Base-by-base conservation (phyloP, 2,329 filamentous ascomycete genomes). In the Alternaria panax region DNA sequence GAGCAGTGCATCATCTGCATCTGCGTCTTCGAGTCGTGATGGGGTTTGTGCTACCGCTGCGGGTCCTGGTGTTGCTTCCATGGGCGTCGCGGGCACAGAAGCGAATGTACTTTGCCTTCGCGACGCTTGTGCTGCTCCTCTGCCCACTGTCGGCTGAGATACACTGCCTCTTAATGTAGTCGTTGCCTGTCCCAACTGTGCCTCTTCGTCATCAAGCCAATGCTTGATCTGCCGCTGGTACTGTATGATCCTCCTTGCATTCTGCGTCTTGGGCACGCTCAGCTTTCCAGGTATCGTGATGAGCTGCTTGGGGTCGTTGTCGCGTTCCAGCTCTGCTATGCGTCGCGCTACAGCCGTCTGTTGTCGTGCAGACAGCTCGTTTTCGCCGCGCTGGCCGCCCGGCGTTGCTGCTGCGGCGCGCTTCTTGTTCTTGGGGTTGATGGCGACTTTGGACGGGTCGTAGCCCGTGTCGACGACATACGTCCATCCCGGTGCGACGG, bases 211-310 rank as follows among this genome's bases (percentile, higher is more conserved):
- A 67, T 92, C 90, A 46, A 94, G 84, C 75, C 94, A 89, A 79
- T 95, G 93, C 63, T 88, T 87, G 76, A 94, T 94, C 3, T 90
- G 92, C 80, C 94, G 92, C 73, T 92, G 90, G 25, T 89, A 92
- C 66, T 89, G 87, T 56, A 95, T 82, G 63, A 95, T 92, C 79
- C 89, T 90, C 68, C 91, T 87, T 25, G 92, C 90, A 66, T 77
- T 77, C 54, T 77, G 83, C 7, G 90, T 92, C 75, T 87, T 86
- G 0, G 75, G 73, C 12, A 69, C 57, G n/a, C 64, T 64, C 64
- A 54, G 43, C 60, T 76, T 77, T 7, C 68, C 74, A 0, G 75
- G 75, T 28, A 78, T 61, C 5, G 68, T 30, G 83, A 70, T 89
- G 85, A 65, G 60, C 52, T 74, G 72, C 53, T 77, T 77, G 6